A percentile compares a stretch with the other conserved stretches of the same genome.
Conservation (phyloP, 768 basidiomycete species). For the Rhodotorula babjevae region DNA sequence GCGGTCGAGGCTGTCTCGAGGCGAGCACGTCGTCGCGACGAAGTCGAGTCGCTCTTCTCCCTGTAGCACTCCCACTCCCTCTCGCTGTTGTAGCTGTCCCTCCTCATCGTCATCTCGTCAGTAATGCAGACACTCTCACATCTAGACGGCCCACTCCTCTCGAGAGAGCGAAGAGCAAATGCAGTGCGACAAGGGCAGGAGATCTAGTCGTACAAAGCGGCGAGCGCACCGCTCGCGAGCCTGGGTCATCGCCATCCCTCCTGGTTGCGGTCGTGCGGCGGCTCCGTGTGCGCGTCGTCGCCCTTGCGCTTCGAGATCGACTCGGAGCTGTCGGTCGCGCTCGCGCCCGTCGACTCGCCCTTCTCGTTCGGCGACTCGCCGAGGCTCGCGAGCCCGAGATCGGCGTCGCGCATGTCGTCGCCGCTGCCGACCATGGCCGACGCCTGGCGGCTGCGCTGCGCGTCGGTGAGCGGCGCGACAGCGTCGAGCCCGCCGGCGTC, state of each 20-base stretch:
- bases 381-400: not conserved
- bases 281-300: not conserved
- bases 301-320: not conserved
- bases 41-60: not conserved
- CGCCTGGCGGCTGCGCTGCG: not conserved
- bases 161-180: not conserved
- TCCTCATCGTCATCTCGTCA: not conserved
- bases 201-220: not conserved
- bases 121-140: not conserved
- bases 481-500: not conserved
- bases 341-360: not conserved
- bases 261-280: not conserved
- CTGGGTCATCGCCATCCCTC: not conserved
- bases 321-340: not conserved
- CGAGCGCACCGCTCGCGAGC: not conserved
- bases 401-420: not conserved
- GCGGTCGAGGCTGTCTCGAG: not conserved
- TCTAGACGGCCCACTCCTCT: too few species aligned
- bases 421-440: not conserved
- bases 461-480: slow-evolving; percentile 4
- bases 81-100: not conserved
- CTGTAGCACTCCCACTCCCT: not conserved
- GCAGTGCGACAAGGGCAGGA: not conserved
- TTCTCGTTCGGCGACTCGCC: not conserved
- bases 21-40: not conserved